phyloP scores from a whole-genome alignment of 2,329 filamentous ascomycete genomes.

The Aureobasidium sp. region DNA sequence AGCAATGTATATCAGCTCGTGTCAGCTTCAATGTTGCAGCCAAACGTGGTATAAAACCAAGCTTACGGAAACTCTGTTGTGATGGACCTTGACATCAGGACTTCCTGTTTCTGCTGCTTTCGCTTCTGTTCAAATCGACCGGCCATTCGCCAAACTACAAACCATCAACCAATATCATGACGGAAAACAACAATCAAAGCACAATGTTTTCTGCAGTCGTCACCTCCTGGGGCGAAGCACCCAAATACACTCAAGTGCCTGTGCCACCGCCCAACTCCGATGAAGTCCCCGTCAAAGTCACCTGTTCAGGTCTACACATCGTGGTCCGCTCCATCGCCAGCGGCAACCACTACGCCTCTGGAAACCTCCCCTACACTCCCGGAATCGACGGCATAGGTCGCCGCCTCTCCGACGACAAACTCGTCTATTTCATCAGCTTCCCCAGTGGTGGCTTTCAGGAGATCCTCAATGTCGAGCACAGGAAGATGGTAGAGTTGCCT shows the following conservation, averaged over 20 bases:
- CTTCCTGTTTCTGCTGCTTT: background rate
- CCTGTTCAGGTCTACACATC: slow-evolving; percentile 47
- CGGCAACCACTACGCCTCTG: slow-evolving; percentile 49
- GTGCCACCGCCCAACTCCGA: slow-evolving; percentile 13
- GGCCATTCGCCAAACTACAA: background rate
- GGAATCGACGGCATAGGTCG: slow-evolving; percentile 49
- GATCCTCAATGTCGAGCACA: slow-evolving; percentile 42
- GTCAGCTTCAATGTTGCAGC: background rate
- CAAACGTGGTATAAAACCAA: background rate
- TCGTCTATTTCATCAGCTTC: slow-evolving; percentile 46
- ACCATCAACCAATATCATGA: background rate
- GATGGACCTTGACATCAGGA: background rate
- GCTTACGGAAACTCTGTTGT: background rate
- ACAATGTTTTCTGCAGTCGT: slow-evolving; percentile 37
- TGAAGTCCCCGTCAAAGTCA: slow-evolving; percentile 45
- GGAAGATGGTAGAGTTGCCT: slow-evolving; percentile 37
- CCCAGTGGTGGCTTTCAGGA: slow-evolving; percentile 39
- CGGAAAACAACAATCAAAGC: background rate
- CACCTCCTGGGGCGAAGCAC: slow-evolving; percentile 34
- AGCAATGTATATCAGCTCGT: background rate
- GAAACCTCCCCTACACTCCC: slow-evolving; percentile 44
- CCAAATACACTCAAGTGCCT: slow-evolving; percentile 30
- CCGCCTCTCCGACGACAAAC: slow-evolving; percentile 36
- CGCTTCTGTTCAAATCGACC: background rate
- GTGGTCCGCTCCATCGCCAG: slow-evolving; percentile 48